Evolutionary conservation across 331 rosid genomes (phyloP), one percentile per base, ranked within the genome.

Genomic region (Acacia concinna): DNA sequence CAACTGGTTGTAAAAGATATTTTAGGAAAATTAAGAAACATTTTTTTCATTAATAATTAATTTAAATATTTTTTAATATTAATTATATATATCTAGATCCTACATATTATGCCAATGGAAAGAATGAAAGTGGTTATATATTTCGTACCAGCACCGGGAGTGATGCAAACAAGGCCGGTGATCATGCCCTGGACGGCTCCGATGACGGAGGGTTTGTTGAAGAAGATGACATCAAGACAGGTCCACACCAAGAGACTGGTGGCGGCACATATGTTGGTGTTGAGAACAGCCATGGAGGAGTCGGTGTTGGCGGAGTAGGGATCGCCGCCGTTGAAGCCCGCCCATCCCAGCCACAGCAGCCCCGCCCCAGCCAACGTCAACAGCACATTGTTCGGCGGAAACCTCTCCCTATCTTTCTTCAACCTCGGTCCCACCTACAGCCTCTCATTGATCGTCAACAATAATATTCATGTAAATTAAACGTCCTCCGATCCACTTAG

Each of bases 131-230:
- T 38, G 8, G 41, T 8, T 38, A 38, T 38, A 38, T 38, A 38
- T 38, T 38, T 38, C 5, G 1, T 81, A 89, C 93, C 94, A 2
- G 94, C 94, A 0, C 30, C 94, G 2, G 94, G 94, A 73, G 94
- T 90, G 78, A 90, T 90, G 88, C 91, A 88, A 49, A 90, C 94
- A 40, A 90, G 91, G 37, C 94, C 94, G 0, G 94, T 90, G 63
- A 90, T 90, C 94, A 90, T 90, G 75, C 94, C 94, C 20, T 90
- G 94, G 72, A 87, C 91, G 34, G 94, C 94, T 20, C 94, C 94
- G 51, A 90, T 90, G 7, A 90, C 94, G 0, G 94, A 90, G 54
- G 94, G 94, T 28, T 90, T 90, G 23, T 86, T 73, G 80, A 90
- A 90, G 85, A 84, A 90, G 1, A 90, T 81, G 37, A 90, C 91